Conservation (phyloP, 345 rosid genomes). For the Erodium maritimum region DNA sequence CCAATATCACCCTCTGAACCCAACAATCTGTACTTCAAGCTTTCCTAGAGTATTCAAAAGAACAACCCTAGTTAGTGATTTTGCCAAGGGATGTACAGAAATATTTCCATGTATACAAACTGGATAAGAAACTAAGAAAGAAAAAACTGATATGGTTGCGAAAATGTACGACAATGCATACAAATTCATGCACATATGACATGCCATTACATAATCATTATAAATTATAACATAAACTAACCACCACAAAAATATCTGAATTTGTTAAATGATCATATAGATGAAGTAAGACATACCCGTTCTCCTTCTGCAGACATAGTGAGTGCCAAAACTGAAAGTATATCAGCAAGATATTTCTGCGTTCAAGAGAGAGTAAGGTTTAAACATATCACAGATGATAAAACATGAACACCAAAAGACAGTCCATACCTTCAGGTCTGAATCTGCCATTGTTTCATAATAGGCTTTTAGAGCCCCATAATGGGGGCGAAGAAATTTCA, state of each 20-base stretch:
- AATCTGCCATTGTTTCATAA: slow-evolving; percentile 53
- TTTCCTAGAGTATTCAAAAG: slow-evolving; percentile 47
- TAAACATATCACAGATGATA: background rate
- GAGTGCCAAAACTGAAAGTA: slow-evolving; percentile 78
- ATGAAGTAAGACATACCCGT: slow-evolving; percentile 39
- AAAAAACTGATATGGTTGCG: background rate
- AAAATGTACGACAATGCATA: background rate
- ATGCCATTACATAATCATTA: background rate
- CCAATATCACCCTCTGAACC: slow-evolving; percentile 92
- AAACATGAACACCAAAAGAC: slow-evolving; percentile 1
- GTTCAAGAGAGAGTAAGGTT: slow-evolving; percentile 14
- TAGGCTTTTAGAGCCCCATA: slow-evolving; percentile 71
- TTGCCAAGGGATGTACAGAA: background rate
- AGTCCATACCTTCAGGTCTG: slow-evolving; percentile 52
- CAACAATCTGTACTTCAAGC: slow-evolving; percentile 70
- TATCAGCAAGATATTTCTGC: slow-evolving; percentile 83
- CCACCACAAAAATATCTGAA: background rate
- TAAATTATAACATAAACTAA: background rate
- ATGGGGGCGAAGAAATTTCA: slow-evolving; percentile 94
- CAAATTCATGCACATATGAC: no score
- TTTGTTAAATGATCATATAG: background rate
- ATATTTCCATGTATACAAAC: background rate
- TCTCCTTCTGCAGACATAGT: slow-evolving; percentile 98
- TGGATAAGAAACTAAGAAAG: background rate
- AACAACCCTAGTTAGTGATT: background rate